Percentiles rank a stretch among this genome's conserved stretches.
These are phyloP conservation scores for Suhomyces emberorum DNA, from an alignment of 805 yeast genomes.

Conservation along the genomic window DNA sequence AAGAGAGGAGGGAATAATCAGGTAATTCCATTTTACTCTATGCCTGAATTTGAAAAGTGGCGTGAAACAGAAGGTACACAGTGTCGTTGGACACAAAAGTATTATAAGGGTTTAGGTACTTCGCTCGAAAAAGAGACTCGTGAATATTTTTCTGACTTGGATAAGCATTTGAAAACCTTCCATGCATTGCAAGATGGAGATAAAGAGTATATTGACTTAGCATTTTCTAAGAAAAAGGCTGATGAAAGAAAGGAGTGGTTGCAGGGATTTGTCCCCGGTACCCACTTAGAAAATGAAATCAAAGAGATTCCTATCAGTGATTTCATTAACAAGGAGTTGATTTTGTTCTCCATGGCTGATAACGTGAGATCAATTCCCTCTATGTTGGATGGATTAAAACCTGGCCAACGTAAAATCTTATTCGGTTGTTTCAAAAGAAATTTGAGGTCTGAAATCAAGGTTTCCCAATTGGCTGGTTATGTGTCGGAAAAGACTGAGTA, in stretches of 20 bases:
- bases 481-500: slow-evolving; percentile 87
- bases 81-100: slow-evolving; percentile 86
- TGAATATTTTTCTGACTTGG: slow-evolving; percentile 83
- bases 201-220: slow-evolving; percentile 75
- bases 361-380: slow-evolving; percentile 94
- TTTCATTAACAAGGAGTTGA: slow-evolving; percentile 91
- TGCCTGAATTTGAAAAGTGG: slow-evolving; percentile 97
- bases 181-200: slow-evolving; percentile 80
- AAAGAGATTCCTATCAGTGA: slow-evolving; percentile 83
- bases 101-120: slow-evolving; percentile 98
- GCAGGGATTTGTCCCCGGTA: slow-evolving; percentile 86
- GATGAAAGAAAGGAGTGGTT: slow-evolving; percentile 98
- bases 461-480: slow-evolving; percentile 86
- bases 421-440: slow-evolving; percentile 85
- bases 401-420: slow-evolving; percentile 93
- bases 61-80: slow-evolving; percentile 74
- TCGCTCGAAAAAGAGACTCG: slow-evolving; percentile 79
- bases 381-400: slow-evolving; percentile 91
- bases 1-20: slow-evolving; percentile 56
- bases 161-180: slow-evolving; percentile 80
- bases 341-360: slow-evolving; percentile 94
- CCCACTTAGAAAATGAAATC: slow-evolving; percentile 78
- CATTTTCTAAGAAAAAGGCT: slow-evolving; percentile 91
- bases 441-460: slow-evolving; percentile 74
- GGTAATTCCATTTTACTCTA: slow-evolving; percentile 75